Conservation (phyloP, 441 rosid species). For the Dalechampia spathulata region DNA sequence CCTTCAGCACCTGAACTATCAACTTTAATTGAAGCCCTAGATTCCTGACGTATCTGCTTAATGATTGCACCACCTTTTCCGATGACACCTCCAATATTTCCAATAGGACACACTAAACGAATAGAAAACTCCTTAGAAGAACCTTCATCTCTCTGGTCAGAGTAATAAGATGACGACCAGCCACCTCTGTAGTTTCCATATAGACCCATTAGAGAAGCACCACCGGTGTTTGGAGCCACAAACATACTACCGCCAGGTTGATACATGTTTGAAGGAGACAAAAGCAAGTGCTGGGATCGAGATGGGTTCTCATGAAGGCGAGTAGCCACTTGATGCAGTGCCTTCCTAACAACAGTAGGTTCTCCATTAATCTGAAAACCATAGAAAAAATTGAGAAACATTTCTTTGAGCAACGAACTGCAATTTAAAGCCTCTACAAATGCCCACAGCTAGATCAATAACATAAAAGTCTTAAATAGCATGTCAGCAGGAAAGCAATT, state of each 20-base stretch:
- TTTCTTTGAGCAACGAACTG: neutral
- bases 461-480: constrained; percentile 1
- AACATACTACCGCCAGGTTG: constrained; percentile 49
- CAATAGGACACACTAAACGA: constrained; percentile 74
- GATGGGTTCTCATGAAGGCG: constrained; percentile 95
- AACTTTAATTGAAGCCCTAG: constrained; percentile 78
- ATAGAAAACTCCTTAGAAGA: constrained; percentile 72
- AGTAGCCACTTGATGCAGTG: constrained; percentile 70
- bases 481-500: too few relatives aligned
- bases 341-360: constrained; percentile 70
- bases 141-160: constrained; percentile 71
- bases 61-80: constrained; percentile 85
- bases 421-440: neutral
- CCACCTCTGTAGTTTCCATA: constrained; percentile 85
- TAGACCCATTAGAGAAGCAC: constrained; percentile 50
- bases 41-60: constrained; percentile 86
- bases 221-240: constrained; percentile 38
- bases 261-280: constrained; percentile 48
- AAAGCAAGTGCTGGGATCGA: constrained; percentile 67
- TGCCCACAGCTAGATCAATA: neutral
- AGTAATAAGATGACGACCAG: constrained; percentile 63
- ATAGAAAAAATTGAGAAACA: neutral
- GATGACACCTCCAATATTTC: constrained; percentile 77
- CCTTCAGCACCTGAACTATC: constrained; percentile 81
- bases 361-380: constrained; percentile 73